A percentile compares a stretch with the other conserved stretches of the same genome.
Evolutionary conservation across 176 grass and related monocot species (phyloP).

Genomic region (Cenchrus purpureus): DNA sequence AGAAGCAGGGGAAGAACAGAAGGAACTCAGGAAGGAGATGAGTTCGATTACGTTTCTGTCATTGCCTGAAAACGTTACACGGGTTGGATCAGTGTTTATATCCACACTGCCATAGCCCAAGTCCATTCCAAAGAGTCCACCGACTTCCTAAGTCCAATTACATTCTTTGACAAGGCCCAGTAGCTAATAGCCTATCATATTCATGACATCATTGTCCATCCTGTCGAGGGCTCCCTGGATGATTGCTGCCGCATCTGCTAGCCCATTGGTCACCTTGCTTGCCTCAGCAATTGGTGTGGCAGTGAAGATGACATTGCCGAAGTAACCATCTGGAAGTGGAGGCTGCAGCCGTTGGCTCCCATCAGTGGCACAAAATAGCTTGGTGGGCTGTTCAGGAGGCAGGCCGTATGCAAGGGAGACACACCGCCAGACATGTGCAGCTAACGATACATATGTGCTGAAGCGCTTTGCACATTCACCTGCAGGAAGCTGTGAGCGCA

Average conservation of each 20-base stretch:
- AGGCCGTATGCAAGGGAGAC: constrained; percentile 67
- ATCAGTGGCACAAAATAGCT: constrained; percentile 74
- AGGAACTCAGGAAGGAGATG: too few relatives aligned
- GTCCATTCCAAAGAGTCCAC: too few relatives aligned
- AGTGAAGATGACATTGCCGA: constrained; percentile 85
- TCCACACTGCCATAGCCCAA: too few relatives aligned
- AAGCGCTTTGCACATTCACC: constrained; percentile 25
- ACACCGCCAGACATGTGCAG: constrained; percentile 75
- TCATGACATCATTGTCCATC: constrained; percentile 44
- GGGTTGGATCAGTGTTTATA: too few relatives aligned
- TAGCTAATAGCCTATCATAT: too few relatives aligned
- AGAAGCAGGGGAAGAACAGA: too few relatives aligned
- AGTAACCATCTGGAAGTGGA: constrained; percentile 71
- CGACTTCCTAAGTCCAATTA: too few relatives aligned
- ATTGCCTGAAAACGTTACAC: too few relatives aligned
- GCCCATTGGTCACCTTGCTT: constrained; percentile 42
- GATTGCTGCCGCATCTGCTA: constrained; percentile 40
- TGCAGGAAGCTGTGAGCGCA: constrained; percentile 43
- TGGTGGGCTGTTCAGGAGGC: constrained; percentile 60
- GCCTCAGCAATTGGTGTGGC: constrained; percentile 62
- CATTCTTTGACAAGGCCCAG: too few relatives aligned
- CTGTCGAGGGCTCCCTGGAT: constrained; percentile 65
- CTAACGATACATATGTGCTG: constrained; percentile 62
- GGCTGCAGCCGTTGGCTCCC: constrained; percentile 62
- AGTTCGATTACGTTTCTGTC: too few relatives aligned